phyloP scores from a whole-genome alignment of 1,139 yeast genomes.

The Hyphopichia burtonii region DNA sequence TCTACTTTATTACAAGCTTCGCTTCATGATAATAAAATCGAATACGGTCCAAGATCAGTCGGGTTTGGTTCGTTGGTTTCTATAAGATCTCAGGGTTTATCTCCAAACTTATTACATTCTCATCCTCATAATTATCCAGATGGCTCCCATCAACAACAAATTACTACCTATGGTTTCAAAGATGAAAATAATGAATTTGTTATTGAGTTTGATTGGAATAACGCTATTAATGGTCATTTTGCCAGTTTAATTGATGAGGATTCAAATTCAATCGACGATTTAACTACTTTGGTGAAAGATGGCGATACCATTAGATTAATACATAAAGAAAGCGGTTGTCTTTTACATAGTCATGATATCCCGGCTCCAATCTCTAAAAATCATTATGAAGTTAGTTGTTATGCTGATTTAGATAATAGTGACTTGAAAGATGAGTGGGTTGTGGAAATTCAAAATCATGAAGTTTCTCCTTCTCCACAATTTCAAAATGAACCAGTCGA shows the following conservation, averaged over 20 bases:
- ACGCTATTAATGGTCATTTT: constrained; percentile 21
- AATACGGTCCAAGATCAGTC: constrained; percentile 59
- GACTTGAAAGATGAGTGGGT: constrained; percentile 74
- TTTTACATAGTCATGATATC: constrained; percentile 64
- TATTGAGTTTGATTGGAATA: constrained; percentile 42
- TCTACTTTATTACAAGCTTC: constrained; percentile 72
- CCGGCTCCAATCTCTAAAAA: constrained; percentile 54
- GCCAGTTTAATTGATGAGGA: constrained; percentile 33
- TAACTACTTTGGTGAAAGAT: constrained; percentile 29
- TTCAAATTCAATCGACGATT: constrained; percentile 20
- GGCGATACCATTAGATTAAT: constrained; percentile 57
- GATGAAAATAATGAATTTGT: constrained; percentile 68
- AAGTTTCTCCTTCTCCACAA: constrained; percentile 47
- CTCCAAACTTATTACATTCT: constrained; percentile 71
- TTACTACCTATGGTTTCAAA: constrained; percentile 74
- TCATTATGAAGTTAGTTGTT: constrained; percentile 66
- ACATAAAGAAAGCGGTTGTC: constrained; percentile 52
- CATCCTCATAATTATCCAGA: constrained; percentile 68
- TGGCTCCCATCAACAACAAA: constrained; percentile 72
- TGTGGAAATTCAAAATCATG: constrained; percentile 60
- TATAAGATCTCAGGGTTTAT: constrained; percentile 68
- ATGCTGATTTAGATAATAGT: constrained; percentile 54
- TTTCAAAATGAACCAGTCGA: constrained; percentile 42
- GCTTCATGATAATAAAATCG: constrained; percentile 53
- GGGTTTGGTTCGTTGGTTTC: constrained; percentile 63